phyloP scores from a whole-genome alignment of 2,329 filamentous ascomycete species.

The Thelonectria rubi region DNA sequence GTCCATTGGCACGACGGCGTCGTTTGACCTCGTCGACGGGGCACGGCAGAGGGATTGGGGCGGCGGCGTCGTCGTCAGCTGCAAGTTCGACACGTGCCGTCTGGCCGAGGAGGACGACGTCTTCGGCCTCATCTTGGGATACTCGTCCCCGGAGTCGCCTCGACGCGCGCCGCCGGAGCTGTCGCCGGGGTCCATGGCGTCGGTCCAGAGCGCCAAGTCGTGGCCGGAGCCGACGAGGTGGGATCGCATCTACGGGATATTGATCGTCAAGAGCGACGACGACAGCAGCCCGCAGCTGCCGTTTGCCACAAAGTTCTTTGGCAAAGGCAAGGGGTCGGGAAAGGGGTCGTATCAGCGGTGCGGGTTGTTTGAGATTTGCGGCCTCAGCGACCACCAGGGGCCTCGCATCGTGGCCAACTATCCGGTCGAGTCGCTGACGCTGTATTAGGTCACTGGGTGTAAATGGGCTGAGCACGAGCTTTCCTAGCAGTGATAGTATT shows the following conservation, averaged over 20 bases:
- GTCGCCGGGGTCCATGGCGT: background rate
- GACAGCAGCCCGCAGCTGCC: constrained; percentile 2
- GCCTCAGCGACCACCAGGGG: constrained; percentile 2
- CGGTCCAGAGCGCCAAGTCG: constrained; percentile 6
- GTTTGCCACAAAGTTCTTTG: constrained; percentile 6
- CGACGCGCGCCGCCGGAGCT: background rate
- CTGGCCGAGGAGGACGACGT: constrained; percentile 4
- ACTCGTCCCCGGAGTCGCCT: background rate
- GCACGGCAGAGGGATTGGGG: background rate
- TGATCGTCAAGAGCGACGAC: constrained; percentile 5
- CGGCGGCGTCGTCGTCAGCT: background rate
- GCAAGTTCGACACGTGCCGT: constrained; percentile 4
- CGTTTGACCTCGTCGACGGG: background rate
- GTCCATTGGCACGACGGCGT: background rate
- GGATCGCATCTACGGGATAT: constrained; percentile 4
- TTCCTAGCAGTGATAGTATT: background rate
- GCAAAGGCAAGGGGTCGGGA: constrained; percentile 5
- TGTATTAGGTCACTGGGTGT: background rate
- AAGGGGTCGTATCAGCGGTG: constrained; percentile 5
- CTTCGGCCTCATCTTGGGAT: background rate
- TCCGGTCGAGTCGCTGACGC: background rate
- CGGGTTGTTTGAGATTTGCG: constrained; percentile 2
- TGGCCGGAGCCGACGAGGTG: background rate
- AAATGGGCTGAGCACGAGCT: background rate
- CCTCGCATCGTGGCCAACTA: constrained; percentile 3